A percentile compares a stretch with the other conserved stretches of the same genome.
Evolutionary conservation across 2,329 filamentous ascomycete species (phyloP).

Genomic region (Acephala macrosclerotiorum): DNA sequence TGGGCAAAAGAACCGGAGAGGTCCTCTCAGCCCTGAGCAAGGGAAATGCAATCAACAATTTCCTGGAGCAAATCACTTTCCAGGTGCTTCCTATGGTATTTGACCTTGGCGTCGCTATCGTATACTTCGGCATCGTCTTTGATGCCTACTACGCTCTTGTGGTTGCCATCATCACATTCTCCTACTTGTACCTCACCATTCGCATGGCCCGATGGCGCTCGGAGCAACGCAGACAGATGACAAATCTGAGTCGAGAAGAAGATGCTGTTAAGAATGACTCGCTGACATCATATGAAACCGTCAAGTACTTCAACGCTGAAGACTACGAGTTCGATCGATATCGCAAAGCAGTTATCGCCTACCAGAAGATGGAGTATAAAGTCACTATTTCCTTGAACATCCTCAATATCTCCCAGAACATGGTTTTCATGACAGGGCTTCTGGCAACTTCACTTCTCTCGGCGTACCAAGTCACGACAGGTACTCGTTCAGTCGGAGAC

Average conservation of each 20-base stretch:
- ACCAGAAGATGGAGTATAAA: conserved; percentile 77
- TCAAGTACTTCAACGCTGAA: conserved; percentile 90
- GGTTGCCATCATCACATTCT: conserved; percentile 89
- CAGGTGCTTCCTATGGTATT: conserved; percentile 94
- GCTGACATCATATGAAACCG: conserved; percentile 97
- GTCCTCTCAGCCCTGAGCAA: conserved; percentile 96
- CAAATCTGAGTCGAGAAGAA: conserved; percentile 92
- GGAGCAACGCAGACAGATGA: conserved; percentile 90
- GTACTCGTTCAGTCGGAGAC: conserved; percentile 69
- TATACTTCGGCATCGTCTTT: conserved; percentile 79
- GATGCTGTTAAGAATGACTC: conserved; percentile 99
- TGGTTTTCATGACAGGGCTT: conserved; percentile 81
- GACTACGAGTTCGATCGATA: conserved; percentile 80
- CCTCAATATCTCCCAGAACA: conserved; percentile 82
- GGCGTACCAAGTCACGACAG: conserved; percentile 77
- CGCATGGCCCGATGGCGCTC: conserved; percentile 94
- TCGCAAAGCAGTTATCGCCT: conserved; percentile 71
- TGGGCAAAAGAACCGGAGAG: conserved; percentile 96
- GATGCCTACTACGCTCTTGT: conserved; percentile 92
- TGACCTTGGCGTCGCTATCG: conserved; percentile 85
- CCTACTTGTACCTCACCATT: conserved; percentile 95
- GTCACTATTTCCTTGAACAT: conserved; percentile 79
- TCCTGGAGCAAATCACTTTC: conserved; percentile 95
- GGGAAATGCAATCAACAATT: conserved; percentile 93
- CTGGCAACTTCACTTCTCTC: conserved; percentile 76